phyloP scores from a whole-genome alignment of 2,329 filamentous ascomycete species.

The Verruconis gallopava region DNA sequence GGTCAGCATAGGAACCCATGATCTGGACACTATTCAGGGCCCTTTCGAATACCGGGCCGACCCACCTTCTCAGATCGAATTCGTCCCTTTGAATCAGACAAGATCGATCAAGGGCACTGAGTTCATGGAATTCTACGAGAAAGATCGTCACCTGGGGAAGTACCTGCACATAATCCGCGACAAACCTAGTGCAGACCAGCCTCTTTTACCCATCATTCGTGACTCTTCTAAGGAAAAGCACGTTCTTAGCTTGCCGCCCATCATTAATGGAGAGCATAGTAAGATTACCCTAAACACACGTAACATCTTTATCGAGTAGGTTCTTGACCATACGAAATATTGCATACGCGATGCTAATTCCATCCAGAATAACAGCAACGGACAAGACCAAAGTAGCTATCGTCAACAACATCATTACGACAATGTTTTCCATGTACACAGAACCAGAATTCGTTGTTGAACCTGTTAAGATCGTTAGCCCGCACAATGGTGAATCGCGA shows the following conservation, averaged over 20 bases:
- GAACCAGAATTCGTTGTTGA: slow-evolving; percentile 83
- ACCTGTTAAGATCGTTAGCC: slow-evolving; percentile 80
- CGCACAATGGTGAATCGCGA: slow-evolving; percentile 76
- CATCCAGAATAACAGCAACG: slow-evolving; percentile 89
- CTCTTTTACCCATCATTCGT: slow-evolving; percentile 91
- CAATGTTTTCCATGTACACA: slow-evolving; percentile 94
- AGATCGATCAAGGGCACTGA: slow-evolving; percentile 78
- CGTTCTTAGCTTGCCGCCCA: slow-evolving; percentile 88
- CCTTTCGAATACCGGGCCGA: slow-evolving; percentile 96
- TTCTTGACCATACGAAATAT: too few relatives aligned
- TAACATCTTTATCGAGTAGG: slow-evolving; percentile 94
- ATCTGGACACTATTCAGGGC: slow-evolving; percentile 82
- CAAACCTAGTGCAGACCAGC: slow-evolving; percentile 36
- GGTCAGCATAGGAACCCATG: slow-evolving; percentile 95
- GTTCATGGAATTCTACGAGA: slow-evolving; percentile 89
- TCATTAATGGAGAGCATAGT: slow-evolving; percentile 94
- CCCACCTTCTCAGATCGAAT: slow-evolving; percentile 82
- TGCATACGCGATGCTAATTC: too few relatives aligned
- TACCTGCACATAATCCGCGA: slow-evolving; percentile 93
- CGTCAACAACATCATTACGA: slow-evolving; percentile 85
- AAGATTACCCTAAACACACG: slow-evolving; percentile 87
- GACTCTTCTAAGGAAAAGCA: slow-evolving; percentile 59
- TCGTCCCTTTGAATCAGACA: slow-evolving; percentile 80
- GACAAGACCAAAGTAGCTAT: slow-evolving; percentile 95
- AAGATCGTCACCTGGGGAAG: slow-evolving; percentile 79